Evolutionary conservation across 2,329 filamentous ascomycete species (phyloP), one percentile per base, ranked within the genome.

Genomic region (Trichoderma gracile): DNA sequence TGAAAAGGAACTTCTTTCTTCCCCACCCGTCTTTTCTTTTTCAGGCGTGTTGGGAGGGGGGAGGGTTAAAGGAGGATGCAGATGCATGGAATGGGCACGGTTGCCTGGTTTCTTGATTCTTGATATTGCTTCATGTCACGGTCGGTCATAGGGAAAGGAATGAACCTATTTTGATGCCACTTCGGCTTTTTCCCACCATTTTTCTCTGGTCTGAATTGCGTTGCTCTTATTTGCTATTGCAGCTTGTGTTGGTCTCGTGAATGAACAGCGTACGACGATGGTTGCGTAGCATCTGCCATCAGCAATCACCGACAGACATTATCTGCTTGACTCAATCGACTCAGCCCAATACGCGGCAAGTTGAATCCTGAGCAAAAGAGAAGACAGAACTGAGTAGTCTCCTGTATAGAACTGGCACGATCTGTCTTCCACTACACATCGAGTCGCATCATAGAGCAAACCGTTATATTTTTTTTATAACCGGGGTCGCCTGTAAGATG

Each of bases 111-210:
- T 76, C 73, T 76, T 71, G 71, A 74, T 75, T 76, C 72, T 76
- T 71, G 73, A 74, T 72, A 71, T 73, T 75, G 73, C 76, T 80
- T 75, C 79, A 80, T 80, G 75, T 78, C 77, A 79, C 75, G 79
- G 74, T 76, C 72, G 75, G 79, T 78, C 76, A 77, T 76, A 79
- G 76, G 79, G 79, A 79, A 80, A 66, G 53, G 64, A 61, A 66
- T 64, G 54, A 54, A 66, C 43, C 60, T 57, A 64, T 74, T 69
- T 71, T 74, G 72, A 76, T 73, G 72, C 71, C 73, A 71, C 70
- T 66, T 63, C 50, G 30, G 46, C 40, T 46, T 49, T 49, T 42
- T 47, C 23, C n/a, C 47, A 25, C 25, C 27, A 38, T 43, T 14
- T n/a, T 21, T 27, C 14, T 49, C 30, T 42, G 23, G 30, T 33